Conservation (phyloP, 2,329 filamentous ascomycete species). For the Penicillium sp. region DNA sequence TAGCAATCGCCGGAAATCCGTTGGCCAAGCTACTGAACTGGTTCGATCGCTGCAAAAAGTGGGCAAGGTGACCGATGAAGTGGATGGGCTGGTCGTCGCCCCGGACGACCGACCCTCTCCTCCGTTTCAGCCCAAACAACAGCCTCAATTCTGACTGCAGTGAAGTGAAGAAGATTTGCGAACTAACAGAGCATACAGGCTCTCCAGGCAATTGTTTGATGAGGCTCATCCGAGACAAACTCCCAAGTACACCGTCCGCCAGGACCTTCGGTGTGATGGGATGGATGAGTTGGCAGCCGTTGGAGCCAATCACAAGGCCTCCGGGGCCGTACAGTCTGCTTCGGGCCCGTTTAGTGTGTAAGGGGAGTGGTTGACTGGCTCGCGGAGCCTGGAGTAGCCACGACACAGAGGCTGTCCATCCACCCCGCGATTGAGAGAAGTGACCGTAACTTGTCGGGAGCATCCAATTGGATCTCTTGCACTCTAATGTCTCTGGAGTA, state of each 20-base stretch:
- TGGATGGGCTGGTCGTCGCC: conserved; percentile 15
- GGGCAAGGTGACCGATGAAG: not conserved
- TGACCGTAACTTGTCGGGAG: not conserved
- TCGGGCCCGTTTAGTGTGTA: not conserved
- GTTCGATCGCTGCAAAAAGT: conserved; percentile 4
- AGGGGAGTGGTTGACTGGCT: not conserved
- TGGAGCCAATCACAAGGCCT: conserved; percentile 21
- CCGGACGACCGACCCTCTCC: conserved; percentile 19
- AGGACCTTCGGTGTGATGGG: conserved; percentile 19
- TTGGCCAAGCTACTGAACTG: conserved; percentile 10
- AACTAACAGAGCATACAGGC: not conserved
- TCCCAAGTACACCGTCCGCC: not conserved
- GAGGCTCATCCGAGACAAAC: not conserved
- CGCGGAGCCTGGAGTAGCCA: not conserved
- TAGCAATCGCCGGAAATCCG: conserved; percentile 2
- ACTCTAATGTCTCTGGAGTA: not conserved
- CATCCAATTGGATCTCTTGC: not conserved
- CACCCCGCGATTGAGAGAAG: not conserved
- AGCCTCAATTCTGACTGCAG: too few species aligned
- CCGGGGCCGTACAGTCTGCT: not conserved
- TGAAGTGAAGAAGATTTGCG: too few species aligned
- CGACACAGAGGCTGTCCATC: not conserved
- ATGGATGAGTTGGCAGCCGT: conserved; percentile 22
- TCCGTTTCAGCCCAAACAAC: not conserved
- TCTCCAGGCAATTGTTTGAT: not conserved